phyloP scores from a whole-genome alignment of 352 stramenopile genomes.

The Phytophthora syringae region DNA sequence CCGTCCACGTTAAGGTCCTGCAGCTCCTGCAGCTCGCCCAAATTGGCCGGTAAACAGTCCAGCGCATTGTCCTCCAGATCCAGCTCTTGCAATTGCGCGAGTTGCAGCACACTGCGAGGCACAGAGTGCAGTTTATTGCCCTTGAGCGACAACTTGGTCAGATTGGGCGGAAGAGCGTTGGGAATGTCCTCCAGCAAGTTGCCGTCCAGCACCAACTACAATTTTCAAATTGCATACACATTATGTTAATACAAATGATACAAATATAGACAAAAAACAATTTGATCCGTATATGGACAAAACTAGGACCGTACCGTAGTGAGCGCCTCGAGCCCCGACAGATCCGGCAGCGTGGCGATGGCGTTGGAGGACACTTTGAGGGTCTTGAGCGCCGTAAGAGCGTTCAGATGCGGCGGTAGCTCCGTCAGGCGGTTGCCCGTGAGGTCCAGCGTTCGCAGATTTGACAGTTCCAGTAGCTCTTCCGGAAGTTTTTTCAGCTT shows the following conservation, averaged over 20 bases:
- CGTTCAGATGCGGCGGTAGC: conserved; percentile 46
- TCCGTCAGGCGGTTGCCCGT: conserved; percentile 69
- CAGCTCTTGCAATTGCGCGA: conserved; percentile 71
- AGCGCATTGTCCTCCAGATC: conserved; percentile 74
- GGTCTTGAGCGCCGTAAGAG: conserved; percentile 65
- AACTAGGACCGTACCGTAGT: conserved; percentile 52
- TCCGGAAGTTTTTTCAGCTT: conserved; percentile 81
- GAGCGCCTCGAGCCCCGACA: conserved; percentile 69
- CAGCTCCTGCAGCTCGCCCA: conserved; percentile 56
- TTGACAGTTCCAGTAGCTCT: conserved; percentile 57
- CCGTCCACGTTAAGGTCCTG: conserved; percentile 75
- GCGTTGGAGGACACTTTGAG: conserved; percentile 77
- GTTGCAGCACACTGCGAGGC: conserved; percentile 48
- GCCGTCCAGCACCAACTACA: conserved; percentile 74
- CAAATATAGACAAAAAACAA: not conserved
- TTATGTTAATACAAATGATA: not conserved
- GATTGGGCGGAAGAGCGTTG: conserved; percentile 61
- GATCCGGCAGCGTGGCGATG: conserved; percentile 62
- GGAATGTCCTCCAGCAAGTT: conserved; percentile 72
- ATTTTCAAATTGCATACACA: not conserved
- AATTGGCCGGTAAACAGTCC: conserved; percentile 45
- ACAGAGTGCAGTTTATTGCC: conserved; percentile 59
- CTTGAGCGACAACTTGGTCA: conserved; percentile 82
- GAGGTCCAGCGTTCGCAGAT: conserved; percentile 76
- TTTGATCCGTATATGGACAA: conserved; percentile 6